Conservation (phyloP, 805 yeast species). For the Kodamaea neixiangensis region DNA sequence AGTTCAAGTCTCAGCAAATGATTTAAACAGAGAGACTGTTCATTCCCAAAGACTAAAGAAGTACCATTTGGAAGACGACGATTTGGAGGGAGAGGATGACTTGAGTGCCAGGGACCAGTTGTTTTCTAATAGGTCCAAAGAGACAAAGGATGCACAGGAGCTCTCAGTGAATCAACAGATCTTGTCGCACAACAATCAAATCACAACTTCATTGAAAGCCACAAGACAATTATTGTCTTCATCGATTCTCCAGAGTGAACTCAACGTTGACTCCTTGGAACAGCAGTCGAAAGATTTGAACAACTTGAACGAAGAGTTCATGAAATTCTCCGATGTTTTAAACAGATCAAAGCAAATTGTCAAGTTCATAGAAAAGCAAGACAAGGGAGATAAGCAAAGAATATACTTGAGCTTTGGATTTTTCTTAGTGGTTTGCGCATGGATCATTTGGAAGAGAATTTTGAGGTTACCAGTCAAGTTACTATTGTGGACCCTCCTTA, state of each 20-base stretch:
- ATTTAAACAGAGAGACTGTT: slow-evolving; percentile 25
- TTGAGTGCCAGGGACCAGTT: slow-evolving; percentile 17
- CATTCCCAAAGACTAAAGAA: slow-evolving; percentile 35
- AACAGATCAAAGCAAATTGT: slow-evolving; percentile 48
- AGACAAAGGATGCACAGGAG: slow-evolving; percentile 20
- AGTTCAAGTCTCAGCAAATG: slow-evolving; percentile 29
- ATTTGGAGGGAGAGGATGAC: neutral
- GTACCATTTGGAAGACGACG: slow-evolving; percentile 13
- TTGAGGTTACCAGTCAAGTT: slow-evolving; percentile 46
- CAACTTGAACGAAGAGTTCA: slow-evolving; percentile 42
- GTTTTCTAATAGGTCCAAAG: slow-evolving; percentile 25
- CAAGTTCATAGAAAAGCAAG: slow-evolving; percentile 53
- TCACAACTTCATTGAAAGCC: slow-evolving; percentile 48
- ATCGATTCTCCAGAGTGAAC: slow-evolving; percentile 52
- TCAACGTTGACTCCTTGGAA: slow-evolving; percentile 49
- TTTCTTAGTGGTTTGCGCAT: slow-evolving; percentile 44
- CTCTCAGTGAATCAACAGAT: slow-evolving; percentile 40
- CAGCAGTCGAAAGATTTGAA: slow-evolving; percentile 46
- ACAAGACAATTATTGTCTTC: slow-evolving; percentile 51
- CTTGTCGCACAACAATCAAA: slow-evolving; percentile 46
- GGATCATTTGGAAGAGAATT: slow-evolving; percentile 54
- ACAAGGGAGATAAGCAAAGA: slow-evolving; percentile 47
- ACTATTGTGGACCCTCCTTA: slow-evolving; percentile 48
- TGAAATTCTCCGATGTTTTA: slow-evolving; percentile 42
- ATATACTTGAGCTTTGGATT: slow-evolving; percentile 51